Evolutionary conservation across 768 basidiomycete genomes (phyloP).

Genomic region (Udeniomyces megalosporus): DNA sequence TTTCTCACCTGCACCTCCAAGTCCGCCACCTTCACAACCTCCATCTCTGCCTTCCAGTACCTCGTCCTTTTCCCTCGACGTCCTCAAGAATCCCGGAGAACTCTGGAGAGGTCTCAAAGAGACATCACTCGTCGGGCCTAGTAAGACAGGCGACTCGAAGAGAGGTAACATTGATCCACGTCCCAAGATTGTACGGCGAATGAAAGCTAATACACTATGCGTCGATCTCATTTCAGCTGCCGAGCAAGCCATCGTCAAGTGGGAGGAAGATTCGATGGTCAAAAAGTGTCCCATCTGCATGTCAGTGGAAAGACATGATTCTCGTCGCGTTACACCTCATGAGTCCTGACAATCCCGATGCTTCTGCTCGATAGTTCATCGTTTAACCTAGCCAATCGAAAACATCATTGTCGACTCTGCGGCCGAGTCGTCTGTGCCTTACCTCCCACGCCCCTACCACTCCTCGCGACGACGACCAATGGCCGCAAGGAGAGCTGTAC

Average conservation of each 20-base stretch:
- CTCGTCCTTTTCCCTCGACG: constrained; percentile 45
- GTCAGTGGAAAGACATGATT: too few relatives aligned
- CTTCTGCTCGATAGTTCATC: constrained; percentile 34
- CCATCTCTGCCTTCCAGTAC: constrained; percentile 20
- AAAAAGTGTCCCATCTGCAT: constrained; percentile 70
- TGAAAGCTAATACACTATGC: too few relatives aligned
- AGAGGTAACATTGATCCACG: too few relatives aligned
- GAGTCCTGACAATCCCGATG: constrained; percentile 20
- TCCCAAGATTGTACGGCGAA: too few relatives aligned
- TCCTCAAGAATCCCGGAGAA: constrained; percentile 4
- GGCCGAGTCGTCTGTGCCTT: constrained; percentile 82
- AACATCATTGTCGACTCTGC: constrained; percentile 91
- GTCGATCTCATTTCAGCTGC: constrained; percentile 38
- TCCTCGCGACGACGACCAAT: constrained; percentile 32
- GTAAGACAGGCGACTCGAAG: constrained; percentile 38
- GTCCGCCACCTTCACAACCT: background rate
- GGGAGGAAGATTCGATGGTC: constrained; percentile 68
- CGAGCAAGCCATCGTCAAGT: constrained; percentile 86
- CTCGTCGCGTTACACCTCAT: background rate
- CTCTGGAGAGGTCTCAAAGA: constrained; percentile 11
- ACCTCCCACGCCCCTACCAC: constrained; percentile 43
- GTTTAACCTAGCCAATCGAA: constrained; percentile 85
- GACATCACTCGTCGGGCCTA: background rate
- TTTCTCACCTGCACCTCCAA: constrained; percentile 28
- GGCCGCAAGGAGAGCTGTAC: constrained; percentile 45